These are phyloP conservation scores for Cydonia oblonga DNA, from an alignment of 331 rosid species.

Conservation along the genomic window DNA sequence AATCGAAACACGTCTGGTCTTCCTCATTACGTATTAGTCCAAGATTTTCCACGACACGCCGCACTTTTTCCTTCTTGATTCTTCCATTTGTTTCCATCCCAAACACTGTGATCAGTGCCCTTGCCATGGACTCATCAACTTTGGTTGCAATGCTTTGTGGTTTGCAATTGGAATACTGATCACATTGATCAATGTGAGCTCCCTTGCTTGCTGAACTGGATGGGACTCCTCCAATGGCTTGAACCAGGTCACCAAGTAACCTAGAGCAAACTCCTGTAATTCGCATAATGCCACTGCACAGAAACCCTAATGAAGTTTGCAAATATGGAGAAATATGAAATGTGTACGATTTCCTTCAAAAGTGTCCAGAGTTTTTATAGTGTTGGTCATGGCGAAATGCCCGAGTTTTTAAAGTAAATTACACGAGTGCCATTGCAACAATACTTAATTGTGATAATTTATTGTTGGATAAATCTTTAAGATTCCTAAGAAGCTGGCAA, in stretches of 20 bases:
- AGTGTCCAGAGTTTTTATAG: constrained; percentile 26
- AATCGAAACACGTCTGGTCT: constrained; percentile 35
- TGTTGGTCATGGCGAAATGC: constrained; percentile 3
- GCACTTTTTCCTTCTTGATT: constrained; percentile 63
- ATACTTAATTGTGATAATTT: constrained; percentile 2
- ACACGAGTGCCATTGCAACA: constrained; percentile 25
- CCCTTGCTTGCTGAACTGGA: constrained; percentile 2
- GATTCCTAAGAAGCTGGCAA: constrained; percentile 40
- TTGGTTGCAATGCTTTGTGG: constrained; percentile 7
- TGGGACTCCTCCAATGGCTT: constrained; percentile 28
- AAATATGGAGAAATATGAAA: not conserved
- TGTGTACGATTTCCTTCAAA: not conserved
- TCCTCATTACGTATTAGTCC: constrained; percentile 37
- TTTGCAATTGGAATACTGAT: not conserved
- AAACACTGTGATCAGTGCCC: constrained; percentile 69
- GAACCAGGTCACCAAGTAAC: constrained; percentile 50
- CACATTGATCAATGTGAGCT: constrained; percentile 1
- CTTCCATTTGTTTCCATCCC: constrained; percentile 79
- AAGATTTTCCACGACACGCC: constrained; percentile 63
- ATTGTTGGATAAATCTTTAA: constrained; percentile 20
- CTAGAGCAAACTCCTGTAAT: constrained; percentile 46
- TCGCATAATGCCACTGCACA: constrained; percentile 26
- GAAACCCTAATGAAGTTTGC: not conserved
- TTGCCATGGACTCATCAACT: constrained; percentile 38
- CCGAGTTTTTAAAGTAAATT: constrained; percentile 10